These are phyloP conservation scores for Wallacemonas collosoma DNA, from an alignment of 208 protist genomes.

Conservation along the genomic window DNA sequence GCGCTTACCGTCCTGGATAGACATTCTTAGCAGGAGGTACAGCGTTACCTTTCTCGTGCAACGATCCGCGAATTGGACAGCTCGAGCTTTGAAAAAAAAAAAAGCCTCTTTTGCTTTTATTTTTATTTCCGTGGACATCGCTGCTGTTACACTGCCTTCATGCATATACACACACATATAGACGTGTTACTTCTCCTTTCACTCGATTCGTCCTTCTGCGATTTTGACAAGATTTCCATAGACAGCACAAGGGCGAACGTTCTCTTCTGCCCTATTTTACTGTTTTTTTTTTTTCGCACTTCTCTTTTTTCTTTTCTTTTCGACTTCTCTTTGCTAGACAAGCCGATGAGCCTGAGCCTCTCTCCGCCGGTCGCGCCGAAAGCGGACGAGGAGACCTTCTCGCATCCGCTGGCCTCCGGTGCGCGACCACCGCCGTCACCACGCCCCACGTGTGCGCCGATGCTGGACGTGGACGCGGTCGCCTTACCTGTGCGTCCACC, in stretches of 20 bases:
- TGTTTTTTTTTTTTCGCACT: constrained; percentile 8
- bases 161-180: background rate
- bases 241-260: background rate
- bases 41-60: no score
- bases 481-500: background rate
- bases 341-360: background rate
- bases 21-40: no score
- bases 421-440: no score
- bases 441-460: background rate
- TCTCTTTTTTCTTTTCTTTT: constrained; percentile 12
- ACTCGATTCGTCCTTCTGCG: background rate
- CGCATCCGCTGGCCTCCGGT: no score
- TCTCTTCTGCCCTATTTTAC: background rate
- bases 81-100: no score
- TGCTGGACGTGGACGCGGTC: background rate
- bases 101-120: no score
- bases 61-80: no score
- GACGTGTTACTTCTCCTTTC: constrained; percentile 5
- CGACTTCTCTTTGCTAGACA: background rate
- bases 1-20: background rate
- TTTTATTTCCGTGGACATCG: no score
- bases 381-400: no score
- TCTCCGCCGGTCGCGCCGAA: background rate
- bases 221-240: background rate
- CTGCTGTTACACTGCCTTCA: constrained; percentile 4